A percentile compares a stretch with the other conserved stretches of the same genome.
Evolutionary conservation across 2,329 filamentous ascomycete genomes (phyloP).

Genomic region (Monascus ruber): DNA sequence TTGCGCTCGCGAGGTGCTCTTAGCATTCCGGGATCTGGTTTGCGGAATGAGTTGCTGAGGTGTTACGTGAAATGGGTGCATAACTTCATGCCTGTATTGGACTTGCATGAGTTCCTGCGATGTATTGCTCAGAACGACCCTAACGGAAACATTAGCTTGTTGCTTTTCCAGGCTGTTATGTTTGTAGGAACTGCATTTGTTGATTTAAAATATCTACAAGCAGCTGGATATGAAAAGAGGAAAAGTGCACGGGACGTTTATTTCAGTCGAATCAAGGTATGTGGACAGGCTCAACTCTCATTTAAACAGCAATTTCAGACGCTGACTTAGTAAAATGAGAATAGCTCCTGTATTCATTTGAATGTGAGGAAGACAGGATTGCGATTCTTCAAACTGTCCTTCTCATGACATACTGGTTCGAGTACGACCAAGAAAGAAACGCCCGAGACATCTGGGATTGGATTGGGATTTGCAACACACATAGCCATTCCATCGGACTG

Average conservation of each 20-base stretch:
- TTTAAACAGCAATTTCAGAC: neutral
- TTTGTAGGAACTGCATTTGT: conserved; percentile 79
- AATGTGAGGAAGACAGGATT: conserved; percentile 78
- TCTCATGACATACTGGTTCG: conserved; percentile 84
- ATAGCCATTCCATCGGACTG: conserved; percentile 76
- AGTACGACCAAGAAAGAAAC: conserved; percentile 65
- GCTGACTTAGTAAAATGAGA: neutral
- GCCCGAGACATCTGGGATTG: conserved; percentile 47
- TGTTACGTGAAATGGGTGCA: conserved; percentile 78
- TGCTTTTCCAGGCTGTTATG: conserved; percentile 88
- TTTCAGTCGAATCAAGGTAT: conserved; percentile 69
- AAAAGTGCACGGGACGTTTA: conserved; percentile 73
- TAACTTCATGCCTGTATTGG: conserved; percentile 79
- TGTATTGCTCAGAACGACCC: conserved; percentile 54
- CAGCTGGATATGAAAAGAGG: conserved; percentile 61
- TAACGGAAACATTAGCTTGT: conserved; percentile 58
- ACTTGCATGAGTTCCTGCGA: conserved; percentile 44
- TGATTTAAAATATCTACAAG: conserved; percentile 59
- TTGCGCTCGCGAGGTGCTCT: conserved; percentile 67
- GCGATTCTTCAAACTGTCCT: conserved; percentile 72
- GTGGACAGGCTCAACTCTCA: neutral
- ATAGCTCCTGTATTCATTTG: conserved; percentile 76
- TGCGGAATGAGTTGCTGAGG: conserved; percentile 66
- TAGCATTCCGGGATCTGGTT: conserved; percentile 52
- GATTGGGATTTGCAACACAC: conserved; percentile 19